phyloP scores from a whole-genome alignment of 2,329 filamentous ascomycete species.

The Atkinsonella texensis region DNA sequence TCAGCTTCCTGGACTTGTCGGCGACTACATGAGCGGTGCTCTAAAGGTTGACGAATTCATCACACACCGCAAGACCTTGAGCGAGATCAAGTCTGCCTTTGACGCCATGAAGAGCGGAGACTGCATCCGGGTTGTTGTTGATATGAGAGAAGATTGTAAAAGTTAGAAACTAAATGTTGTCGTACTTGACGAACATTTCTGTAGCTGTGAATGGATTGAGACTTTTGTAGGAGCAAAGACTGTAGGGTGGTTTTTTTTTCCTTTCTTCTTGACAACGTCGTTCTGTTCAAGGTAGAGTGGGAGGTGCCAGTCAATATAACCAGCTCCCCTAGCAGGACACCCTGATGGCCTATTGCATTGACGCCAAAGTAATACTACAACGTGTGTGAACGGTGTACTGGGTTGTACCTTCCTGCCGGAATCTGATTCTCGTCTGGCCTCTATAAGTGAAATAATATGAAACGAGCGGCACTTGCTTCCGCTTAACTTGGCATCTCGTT shows the following conservation, averaged over 20 bases:
- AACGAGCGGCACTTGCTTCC: no score
- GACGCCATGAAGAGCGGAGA: constrained; percentile 91
- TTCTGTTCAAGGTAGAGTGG: background rate
- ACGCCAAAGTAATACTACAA: background rate
- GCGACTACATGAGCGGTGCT: constrained; percentile 77
- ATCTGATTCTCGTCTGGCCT: no score
- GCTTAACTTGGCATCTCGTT: no score
- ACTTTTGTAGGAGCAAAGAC: no score
- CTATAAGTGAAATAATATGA: background rate
- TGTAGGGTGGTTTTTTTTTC: no score
- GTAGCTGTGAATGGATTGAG: background rate
- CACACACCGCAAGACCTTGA: constrained; percentile 78
- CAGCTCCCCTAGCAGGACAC: background rate
- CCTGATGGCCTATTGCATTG: background rate
- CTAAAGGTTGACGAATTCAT: constrained; percentile 99
- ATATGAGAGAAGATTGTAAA: constrained; percentile 36
- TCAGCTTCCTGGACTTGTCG: constrained; percentile 76
- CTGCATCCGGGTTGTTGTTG: constrained; percentile 90
- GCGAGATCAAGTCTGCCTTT: constrained; percentile 81
- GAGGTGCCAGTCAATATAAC: background rate
- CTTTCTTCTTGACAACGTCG: no score
- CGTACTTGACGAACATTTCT: background rate
- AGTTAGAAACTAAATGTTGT: background rate
- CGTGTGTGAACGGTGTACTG: background rate
- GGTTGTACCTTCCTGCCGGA: no score